These are phyloP conservation scores for Colletotrichum sp. DNA, from an alignment of 2,329 filamentous ascomycete genomes.

Conservation along the genomic window DNA sequence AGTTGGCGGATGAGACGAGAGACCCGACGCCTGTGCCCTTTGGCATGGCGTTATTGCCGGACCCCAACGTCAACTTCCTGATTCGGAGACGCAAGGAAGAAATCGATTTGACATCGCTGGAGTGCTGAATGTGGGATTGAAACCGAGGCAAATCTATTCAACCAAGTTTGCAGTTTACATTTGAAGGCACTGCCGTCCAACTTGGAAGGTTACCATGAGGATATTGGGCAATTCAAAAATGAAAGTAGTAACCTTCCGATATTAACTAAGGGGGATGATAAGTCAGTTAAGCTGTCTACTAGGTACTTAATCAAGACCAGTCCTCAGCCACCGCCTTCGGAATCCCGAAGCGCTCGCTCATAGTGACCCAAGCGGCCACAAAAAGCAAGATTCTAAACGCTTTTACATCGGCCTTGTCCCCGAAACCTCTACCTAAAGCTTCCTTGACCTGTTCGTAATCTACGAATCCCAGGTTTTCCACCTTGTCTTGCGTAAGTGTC, in stretches of 20 bases:
- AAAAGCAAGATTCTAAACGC: background rate
- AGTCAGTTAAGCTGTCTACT: background rate
- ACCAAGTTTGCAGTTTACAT: too few relatives aligned
- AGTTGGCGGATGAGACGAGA: background rate
- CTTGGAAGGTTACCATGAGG: too few relatives aligned
- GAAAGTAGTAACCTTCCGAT: too few relatives aligned
- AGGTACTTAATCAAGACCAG: background rate
- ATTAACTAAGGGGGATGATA: fast-evolving
- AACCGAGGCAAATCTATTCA: too few relatives aligned
- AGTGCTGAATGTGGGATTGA: background rate
- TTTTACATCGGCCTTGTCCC: slow-evolving; percentile 32
- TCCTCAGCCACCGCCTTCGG: background rate
- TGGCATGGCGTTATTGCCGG: background rate
- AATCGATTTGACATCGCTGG: background rate
- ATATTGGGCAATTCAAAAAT: too few relatives aligned
- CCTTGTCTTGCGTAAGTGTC: slow-evolving; percentile 37
- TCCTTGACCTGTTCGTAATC: slow-evolving; percentile 39
- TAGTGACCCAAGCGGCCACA: background rate
- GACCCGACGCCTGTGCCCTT: background rate
- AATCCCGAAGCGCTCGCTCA: background rate
- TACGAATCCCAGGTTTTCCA: slow-evolving; percentile 44
- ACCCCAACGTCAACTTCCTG: background rate
- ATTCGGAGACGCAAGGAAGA: slow-evolving; percentile 1
- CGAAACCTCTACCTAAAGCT: slow-evolving; percentile 42
- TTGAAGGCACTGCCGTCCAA: too few relatives aligned